Base-by-base conservation (phyloP, 208 protist genomes). In the Trypanosoma melophagium region DNA sequence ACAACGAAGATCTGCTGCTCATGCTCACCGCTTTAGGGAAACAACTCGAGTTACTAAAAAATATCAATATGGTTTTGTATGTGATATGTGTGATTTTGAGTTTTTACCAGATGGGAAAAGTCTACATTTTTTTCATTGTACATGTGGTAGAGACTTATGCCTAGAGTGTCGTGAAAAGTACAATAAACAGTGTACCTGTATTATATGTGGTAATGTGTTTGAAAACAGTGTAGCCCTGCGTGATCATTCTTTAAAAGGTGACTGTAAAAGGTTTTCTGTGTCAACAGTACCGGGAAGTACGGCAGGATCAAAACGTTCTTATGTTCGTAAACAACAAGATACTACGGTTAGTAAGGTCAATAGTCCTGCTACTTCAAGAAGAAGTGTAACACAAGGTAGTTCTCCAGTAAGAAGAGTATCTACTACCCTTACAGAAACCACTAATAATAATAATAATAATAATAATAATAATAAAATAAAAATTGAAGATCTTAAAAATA, bases 81-180 rank as follows among this genome's bases (percentile, higher is more conserved):
- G 91, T 67, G 91, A 96, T 57, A 66, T 84, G 60, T 96, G 91
- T 70, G 75, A 84, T 63, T 86, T 84, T 61, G 86, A 92, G 54
- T 94, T 86, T 64, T 56, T 89, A 16, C 91, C 87, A 9, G 44
- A 25, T 42, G 80, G 81, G 10, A 80, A 64, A 60, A 65, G 68
- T 14, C 58, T 91, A 24, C 79, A 92, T 65, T 88, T 86, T 65
- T 96, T 89, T 56, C 91, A 96, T 69, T 96, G 91, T 70, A 52
- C 66, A 22, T 96, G 91, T 70, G 91, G 91, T 7, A 74, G 84
- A 21, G 91, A 96, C 69, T 60, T 96, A 59, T 96, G 91, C 72
- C 59, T 76, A 3, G 75, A 82, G n/a, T 96, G 91, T 76, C 79
- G 86, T 70, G 66, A 71, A 19, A 53, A 63, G 60, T 94, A 91